A percentile compares a stretch with the other conserved stretches of the same genome.
Conservation (phyloP, 495 filamentous ascomycete genomes). For the Oleoguttula mirabilis region DNA sequence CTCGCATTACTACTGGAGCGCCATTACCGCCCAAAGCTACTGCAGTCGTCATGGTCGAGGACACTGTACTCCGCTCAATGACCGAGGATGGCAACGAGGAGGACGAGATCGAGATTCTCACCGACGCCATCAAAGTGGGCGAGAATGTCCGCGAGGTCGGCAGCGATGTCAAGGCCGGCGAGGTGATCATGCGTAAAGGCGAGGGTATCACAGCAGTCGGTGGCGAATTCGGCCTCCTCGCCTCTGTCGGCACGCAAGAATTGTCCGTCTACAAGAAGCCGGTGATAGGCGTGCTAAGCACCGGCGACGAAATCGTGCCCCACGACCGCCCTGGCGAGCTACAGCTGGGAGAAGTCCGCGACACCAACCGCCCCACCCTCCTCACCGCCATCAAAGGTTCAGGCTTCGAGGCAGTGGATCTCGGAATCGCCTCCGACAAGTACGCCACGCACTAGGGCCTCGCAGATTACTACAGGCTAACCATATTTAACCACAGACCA, state of each 20-base stretch:
- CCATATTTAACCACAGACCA: slow-evolving; percentile 28
- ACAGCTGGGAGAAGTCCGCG: slow-evolving; percentile 71
- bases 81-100: slow-evolving; percentile 79
- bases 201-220: slow-evolving; percentile 70
- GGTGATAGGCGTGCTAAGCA: slow-evolving; percentile 76
- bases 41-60: slow-evolving; percentile 95
- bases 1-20: slow-evolving; percentile 88
- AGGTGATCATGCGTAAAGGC: slow-evolving; percentile 59
- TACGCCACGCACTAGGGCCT: slow-evolving; percentile 25
- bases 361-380: slow-evolving; percentile 82
- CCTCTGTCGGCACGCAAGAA: slow-evolving; percentile 63
- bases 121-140: slow-evolving; percentile 56
- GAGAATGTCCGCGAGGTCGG: slow-evolving; percentile 90
- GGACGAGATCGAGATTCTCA: slow-evolving; percentile 70
- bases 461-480: too few species aligned
- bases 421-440: slow-evolving; percentile 79
- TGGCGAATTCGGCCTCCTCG: slow-evolving; percentile 80
- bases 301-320: slow-evolving; percentile 84
- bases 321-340: slow-evolving; percentile 54
- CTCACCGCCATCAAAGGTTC: slow-evolving; percentile 62
- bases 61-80: slow-evolving; percentile 59
- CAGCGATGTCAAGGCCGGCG: slow-evolving; percentile 63
- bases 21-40: slow-evolving; percentile 81
- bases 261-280: slow-evolving; percentile 70
- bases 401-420: slow-evolving; percentile 69